Evolutionary conservation across 805 yeast species (phyloP).

Genomic region (Kodamaea restingae): DNA sequence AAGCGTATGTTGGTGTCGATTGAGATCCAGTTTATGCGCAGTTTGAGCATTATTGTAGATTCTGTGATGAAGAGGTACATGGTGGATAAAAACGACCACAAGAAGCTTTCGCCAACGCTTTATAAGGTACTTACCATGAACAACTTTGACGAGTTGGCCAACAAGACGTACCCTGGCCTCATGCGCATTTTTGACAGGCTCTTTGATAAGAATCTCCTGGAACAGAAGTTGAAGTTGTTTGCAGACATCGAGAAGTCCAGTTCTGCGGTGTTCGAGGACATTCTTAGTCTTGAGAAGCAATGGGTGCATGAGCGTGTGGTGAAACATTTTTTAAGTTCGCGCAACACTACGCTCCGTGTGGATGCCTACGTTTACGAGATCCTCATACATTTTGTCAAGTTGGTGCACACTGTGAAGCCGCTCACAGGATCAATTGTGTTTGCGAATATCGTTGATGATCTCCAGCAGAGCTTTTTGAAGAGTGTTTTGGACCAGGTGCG

Average conservation of each 20-base stretch:
- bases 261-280: conserved; percentile 38
- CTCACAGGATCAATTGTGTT: conserved; percentile 36
- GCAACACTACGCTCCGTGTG: conserved; percentile 16
- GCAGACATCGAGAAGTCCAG: conserved; percentile 41
- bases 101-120: conserved; percentile 11
- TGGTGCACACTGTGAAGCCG: conserved; percentile 38
- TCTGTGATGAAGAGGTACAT: conserved; percentile 39
- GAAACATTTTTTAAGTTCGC: conserved; percentile 18
- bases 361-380: conserved; percentile 39
- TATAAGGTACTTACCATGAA: conserved; percentile 43
- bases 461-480: conserved; percentile 34
- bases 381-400: conserved; percentile 38
- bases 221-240: conserved; percentile 37
- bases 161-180: conserved; percentile 28
- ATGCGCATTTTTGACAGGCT: conserved; percentile 31
- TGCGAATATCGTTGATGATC: conserved; percentile 32
- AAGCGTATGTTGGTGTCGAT: conserved; percentile 37
- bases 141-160: conserved; percentile 35
- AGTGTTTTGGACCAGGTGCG: conserved; percentile 31
- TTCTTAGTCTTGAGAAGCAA: conserved; percentile 32
- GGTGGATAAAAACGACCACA: conserved; percentile 12
- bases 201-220: conserved; percentile 32
- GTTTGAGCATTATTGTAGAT: conserved; percentile 38
- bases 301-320: conserved; percentile 29
- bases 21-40: conserved; percentile 44